A percentile compares a stretch with the other conserved stretches of the same genome.
These are phyloP conservation scores for Solanum hybrid DNA, from an alignment of 305 asterid genomes.

Conservation along the genomic window DNA sequence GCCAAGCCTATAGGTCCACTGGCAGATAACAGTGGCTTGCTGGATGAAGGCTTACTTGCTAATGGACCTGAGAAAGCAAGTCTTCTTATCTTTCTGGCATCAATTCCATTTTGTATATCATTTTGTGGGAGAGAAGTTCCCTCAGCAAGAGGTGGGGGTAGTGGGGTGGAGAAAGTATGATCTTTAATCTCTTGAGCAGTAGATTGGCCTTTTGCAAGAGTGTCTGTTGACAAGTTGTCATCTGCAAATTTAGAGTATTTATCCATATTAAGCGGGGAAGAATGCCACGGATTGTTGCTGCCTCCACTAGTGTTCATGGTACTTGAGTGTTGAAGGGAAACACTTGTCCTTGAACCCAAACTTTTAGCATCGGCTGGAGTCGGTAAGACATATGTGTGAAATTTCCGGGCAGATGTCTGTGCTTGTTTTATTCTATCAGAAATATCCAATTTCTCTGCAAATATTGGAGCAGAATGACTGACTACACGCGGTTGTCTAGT, in stretches of 20 bases:
- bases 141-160: constrained; percentile 61
- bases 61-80: constrained; percentile 81
- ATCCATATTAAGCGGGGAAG: constrained; percentile 66
- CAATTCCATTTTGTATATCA: constrained; percentile 44
- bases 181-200: constrained; percentile 34
- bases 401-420: constrained; percentile 38
- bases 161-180: constrained; percentile 52
- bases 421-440: constrained; percentile 54
- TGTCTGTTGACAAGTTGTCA: constrained; percentile 24
- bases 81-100: constrained; percentile 37
- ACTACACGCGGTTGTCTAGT: constrained; percentile 39
- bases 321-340: constrained; percentile 23
- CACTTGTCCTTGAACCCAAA: constrained; percentile 25
- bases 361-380: constrained; percentile 77
- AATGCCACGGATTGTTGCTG: constrained; percentile 54
- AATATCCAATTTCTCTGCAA: constrained; percentile 57
- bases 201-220: constrained; percentile 32
- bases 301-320: constrained; percentile 17
- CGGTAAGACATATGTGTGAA: constrained; percentile 74
- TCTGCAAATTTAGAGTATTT: constrained; percentile 41
- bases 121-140: constrained; percentile 31
- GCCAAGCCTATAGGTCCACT: constrained; percentile 50
- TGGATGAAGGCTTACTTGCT: constrained; percentile 61
- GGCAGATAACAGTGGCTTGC: constrained; percentile 35
- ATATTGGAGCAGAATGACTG: constrained; percentile 90